phyloP scores from a whole-genome alignment of 805 yeast species.

The Starmerella geochares region DNA sequence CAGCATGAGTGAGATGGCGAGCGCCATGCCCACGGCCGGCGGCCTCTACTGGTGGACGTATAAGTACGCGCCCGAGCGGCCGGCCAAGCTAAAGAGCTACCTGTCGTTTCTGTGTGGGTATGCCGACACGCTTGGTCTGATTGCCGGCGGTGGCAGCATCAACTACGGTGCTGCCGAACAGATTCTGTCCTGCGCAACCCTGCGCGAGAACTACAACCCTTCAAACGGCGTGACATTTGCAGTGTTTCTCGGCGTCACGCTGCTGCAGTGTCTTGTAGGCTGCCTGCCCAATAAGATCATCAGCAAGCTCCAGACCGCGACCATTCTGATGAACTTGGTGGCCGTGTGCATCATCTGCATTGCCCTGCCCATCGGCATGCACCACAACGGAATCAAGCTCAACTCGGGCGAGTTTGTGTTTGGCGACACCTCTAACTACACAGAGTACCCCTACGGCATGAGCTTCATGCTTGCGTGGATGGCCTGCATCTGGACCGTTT shows the following conservation, averaged over 20 bases:
- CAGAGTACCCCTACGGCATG: constrained; percentile 51
- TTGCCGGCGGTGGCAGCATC: constrained; percentile 58
- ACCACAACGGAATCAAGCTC: constrained; percentile 29
- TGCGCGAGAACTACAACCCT: constrained; percentile 42
- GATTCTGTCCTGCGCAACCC: constrained; percentile 31
- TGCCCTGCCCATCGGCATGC: constrained; percentile 51
- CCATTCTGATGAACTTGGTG: constrained; percentile 45
- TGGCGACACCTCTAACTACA: constrained; percentile 43
- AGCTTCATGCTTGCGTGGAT: constrained; percentile 45
- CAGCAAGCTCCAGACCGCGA: constrained; percentile 50
- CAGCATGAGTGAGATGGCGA: constrained; percentile 56
- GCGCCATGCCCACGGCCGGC: constrained; percentile 66
- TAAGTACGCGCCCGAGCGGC: constrained; percentile 48
- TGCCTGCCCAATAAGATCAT: constrained; percentile 47
- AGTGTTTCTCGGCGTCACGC: constrained; percentile 51
- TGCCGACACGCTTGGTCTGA: constrained; percentile 55
- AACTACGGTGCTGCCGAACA: constrained; percentile 63
- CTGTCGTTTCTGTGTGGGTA: constrained; percentile 56
- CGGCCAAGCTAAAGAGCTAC: constrained; percentile 32
- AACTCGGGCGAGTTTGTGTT: constrained; percentile 47
- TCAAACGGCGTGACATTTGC: constrained; percentile 51
- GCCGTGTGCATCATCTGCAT: constrained; percentile 47
- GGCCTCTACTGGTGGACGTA: constrained; percentile 64
- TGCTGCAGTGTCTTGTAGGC: constrained; percentile 44
- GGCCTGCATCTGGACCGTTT: constrained; percentile 69